A percentile compares a stretch with the other conserved stretches of the same genome.
Conservation (phyloP, 352 stramenopile species). For the Phytophthora syringae region DNA sequence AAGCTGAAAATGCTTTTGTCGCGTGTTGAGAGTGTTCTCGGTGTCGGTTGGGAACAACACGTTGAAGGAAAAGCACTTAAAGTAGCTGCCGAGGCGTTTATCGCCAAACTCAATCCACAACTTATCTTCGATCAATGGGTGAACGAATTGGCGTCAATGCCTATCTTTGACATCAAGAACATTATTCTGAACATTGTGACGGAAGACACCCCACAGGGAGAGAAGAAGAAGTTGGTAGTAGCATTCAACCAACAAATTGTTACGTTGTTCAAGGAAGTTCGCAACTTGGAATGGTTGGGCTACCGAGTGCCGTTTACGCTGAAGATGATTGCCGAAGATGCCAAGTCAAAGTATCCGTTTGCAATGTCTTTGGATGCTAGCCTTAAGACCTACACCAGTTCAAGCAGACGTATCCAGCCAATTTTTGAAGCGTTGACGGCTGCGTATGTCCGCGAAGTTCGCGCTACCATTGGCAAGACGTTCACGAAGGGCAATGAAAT, state of each 20-base stretch:
- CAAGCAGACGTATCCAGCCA: constrained; percentile 80
- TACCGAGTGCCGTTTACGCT: constrained; percentile 97
- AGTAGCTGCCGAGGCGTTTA: constrained; percentile 86
- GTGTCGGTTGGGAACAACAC: constrained; percentile 97
- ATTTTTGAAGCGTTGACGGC: constrained; percentile 83
- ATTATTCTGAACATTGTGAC: constrained; percentile 92
- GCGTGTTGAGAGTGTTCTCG: constrained; percentile 97
- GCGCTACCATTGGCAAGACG: constrained; percentile 88
- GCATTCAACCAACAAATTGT: constrained; percentile 99
- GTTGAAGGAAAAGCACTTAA: constrained; percentile 97
- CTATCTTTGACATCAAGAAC: constrained; percentile 92
- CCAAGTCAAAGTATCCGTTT: constrained; percentile 96
- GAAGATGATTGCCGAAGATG: constrained; percentile 96
- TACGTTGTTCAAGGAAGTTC: constrained; percentile 98
- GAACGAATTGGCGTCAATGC: constrained; percentile 89
- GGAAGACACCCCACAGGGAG: constrained; percentile 72
- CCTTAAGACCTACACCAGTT: constrained; percentile 93
- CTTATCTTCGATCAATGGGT: constrained; percentile 97
- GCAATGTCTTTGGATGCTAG: constrained; percentile 97
- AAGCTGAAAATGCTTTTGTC: constrained; percentile 97
- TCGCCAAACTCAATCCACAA: constrained; percentile 87
- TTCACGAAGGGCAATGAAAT: constrained; percentile 91
- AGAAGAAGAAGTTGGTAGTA: constrained; percentile 83
- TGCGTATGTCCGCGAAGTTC: constrained; percentile 83
- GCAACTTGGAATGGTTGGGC: constrained; percentile 98